These are phyloP conservation scores for Nicotiana obtusifolia DNA, from an alignment of 257 asterid genomes.

Conservation along the genomic window DNA sequence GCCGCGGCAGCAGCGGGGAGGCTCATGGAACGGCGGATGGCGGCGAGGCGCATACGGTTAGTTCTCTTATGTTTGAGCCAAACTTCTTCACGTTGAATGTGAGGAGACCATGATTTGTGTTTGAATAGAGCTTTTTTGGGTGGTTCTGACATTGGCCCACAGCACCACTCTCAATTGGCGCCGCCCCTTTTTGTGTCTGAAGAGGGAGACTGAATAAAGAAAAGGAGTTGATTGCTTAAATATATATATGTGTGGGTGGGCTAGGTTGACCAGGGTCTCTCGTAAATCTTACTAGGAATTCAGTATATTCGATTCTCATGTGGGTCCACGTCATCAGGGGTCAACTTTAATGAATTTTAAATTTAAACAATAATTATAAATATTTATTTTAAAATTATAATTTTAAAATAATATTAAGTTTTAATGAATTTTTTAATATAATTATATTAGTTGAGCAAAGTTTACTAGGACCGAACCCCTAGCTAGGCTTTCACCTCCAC, in stretches of 20 bases:
- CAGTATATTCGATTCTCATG: too few species aligned
- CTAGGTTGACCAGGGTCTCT: background rate
- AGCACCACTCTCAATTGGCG: background rate
- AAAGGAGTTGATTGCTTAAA: background rate
- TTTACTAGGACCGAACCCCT: too few species aligned
- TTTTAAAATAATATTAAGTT: too few species aligned
- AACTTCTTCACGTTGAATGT: slow-evolving; percentile 47
- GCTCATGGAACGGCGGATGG: slow-evolving; percentile 21
- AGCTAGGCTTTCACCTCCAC: too few species aligned
- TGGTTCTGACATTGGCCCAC: slow-evolving; percentile 8
- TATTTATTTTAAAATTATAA: too few species aligned
- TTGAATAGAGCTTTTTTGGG: slow-evolving; percentile 26
- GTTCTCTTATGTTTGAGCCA: slow-evolving; percentile 44
- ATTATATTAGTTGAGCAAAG: too few species aligned
- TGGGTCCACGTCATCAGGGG: too few species aligned
- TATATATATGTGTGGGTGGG: background rate
- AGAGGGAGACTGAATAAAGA: background rate
- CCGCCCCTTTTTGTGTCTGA: background rate
- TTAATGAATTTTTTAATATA: too few species aligned
- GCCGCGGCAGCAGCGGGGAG: slow-evolving; percentile 48
- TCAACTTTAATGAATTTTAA: too few species aligned
- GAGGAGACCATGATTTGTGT: slow-evolving; percentile 63
- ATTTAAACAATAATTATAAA: too few species aligned
- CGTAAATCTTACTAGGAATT: too few species aligned
- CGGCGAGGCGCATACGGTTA: slow-evolving; percentile 22